Percentiles rank a stretch among this genome's conserved stretches.
phyloP scores from a whole-genome alignment of 805 yeast genomes.

The Candida yuanshanica region DNA sequence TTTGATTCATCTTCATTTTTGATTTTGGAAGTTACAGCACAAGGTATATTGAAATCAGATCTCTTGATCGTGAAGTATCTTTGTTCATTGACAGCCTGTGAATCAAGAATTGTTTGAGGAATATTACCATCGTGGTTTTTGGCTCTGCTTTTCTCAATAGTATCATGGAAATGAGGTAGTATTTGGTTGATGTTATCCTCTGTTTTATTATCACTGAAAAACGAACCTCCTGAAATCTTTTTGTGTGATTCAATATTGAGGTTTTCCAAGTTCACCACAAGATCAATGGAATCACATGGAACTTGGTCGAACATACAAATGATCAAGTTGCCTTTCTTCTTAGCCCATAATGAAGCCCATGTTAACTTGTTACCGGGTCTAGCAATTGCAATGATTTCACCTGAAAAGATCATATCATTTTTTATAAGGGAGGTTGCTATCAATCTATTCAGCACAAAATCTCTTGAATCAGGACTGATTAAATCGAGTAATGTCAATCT shows the following conservation, averaged over 20 bases:
- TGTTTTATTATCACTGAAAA: constrained; percentile 12
- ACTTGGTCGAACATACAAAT: constrained; percentile 87
- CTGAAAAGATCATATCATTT: constrained; percentile 59
- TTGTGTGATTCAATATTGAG: constrained; percentile 16
- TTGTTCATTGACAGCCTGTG: constrained; percentile 43
- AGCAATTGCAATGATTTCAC: constrained; percentile 77
- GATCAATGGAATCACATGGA: constrained; percentile 61
- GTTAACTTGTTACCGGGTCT: constrained; percentile 61
- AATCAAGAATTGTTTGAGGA: constrained; percentile 26
- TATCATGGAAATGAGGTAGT: constrained; percentile 23
- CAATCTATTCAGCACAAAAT: constrained; percentile 58
- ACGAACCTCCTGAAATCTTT: constrained; percentile 20
- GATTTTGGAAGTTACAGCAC: constrained; percentile 65
- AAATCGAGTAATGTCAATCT: constrained; percentile 67
- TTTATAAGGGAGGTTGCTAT: constrained; percentile 26
- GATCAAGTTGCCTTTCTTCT: constrained; percentile 59
- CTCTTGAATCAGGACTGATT: constrained; percentile 70
- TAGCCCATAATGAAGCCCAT: constrained; percentile 92
- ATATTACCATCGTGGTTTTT: constrained; percentile 12
- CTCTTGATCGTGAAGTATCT: constrained; percentile 60
- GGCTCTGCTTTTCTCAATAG: constrained; percentile 6
- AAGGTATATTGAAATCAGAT: constrained; percentile 49
- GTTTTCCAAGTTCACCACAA: constrained; percentile 31
- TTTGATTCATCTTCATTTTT: constrained; percentile 40
- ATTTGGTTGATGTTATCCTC: constrained; percentile 18